Conservation (phyloP, 768 basidiomycete species). For the Lactarius akahatsu region DNA sequence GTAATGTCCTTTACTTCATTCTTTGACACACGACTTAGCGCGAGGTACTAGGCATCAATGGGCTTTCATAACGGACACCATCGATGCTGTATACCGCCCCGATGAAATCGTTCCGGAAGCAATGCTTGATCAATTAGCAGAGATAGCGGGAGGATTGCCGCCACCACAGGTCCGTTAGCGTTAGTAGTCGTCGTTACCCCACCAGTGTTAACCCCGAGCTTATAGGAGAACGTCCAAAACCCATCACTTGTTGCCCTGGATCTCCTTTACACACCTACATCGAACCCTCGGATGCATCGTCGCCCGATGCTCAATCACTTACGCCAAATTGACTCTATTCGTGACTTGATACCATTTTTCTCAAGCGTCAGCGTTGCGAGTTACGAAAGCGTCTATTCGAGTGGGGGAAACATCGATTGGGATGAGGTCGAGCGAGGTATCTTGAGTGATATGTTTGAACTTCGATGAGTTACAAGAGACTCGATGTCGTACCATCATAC, state of each 20-base stretch:
- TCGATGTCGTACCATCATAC: not conserved
- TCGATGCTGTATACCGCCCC: conserved; percentile 89
- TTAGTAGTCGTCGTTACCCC: not conserved
- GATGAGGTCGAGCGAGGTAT: conserved; percentile 80
- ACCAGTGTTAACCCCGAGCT: not conserved
- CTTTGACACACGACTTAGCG: conserved; percentile 6
- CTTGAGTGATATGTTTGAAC: conserved; percentile 89
- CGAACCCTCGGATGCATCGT: conserved; percentile 54
- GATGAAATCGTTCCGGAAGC: conserved; percentile 82
- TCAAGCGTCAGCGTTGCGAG: conserved; percentile 83
- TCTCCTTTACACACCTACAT: conserved; percentile 28
- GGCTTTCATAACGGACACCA: conserved; percentile 98
- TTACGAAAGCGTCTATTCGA: conserved; percentile 88
- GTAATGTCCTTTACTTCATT: conserved; percentile 42
- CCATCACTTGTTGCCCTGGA: conserved; percentile 3
- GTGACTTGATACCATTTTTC: conserved; percentile 89
- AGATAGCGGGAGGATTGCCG: conserved; percentile 73
- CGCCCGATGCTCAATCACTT: conserved; percentile 68
- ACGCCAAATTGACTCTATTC: conserved; percentile 78
- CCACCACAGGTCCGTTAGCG: conserved; percentile 36
- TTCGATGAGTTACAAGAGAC: conserved; percentile 41
- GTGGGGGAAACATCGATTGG: conserved; percentile 84
- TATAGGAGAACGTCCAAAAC: conserved; percentile 16
- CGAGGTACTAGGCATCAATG: conserved; percentile 75
- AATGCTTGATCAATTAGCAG: conserved; percentile 87